phyloP scores from a whole-genome alignment of 768 basidiomycete genomes.

The Kwoniella sp. region DNA sequence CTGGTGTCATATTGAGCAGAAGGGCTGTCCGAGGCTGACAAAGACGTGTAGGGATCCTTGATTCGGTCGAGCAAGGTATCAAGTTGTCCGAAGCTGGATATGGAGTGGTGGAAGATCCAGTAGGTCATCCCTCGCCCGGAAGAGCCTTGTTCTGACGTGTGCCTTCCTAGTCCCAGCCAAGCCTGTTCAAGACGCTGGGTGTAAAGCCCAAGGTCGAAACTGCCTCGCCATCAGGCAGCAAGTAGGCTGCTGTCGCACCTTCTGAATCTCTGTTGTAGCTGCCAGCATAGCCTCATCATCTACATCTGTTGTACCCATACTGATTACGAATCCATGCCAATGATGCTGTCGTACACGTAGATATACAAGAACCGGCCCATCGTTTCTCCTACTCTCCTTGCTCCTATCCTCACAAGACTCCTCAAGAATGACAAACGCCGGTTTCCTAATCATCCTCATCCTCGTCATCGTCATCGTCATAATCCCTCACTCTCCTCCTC shows the following conservation, averaged over 20 bases:
- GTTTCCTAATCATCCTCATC: too few species aligned
- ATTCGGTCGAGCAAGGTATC: constrained; percentile 32
- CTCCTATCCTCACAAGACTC: too few species aligned
- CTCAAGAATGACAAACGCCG: too few species aligned
- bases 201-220: constrained; percentile 22
- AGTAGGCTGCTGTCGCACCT: too few species aligned
- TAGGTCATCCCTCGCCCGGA: constrained; percentile 14
- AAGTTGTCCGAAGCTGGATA: constrained; percentile 36
- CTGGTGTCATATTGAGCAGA: background rate
- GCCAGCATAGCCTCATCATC: too few species aligned
- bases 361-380: too few species aligned
- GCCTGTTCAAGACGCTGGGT: constrained; percentile 28
- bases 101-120: constrained; percentile 37
- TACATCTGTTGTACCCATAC: too few species aligned
- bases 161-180: constrained; percentile 24
- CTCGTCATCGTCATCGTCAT: background rate
- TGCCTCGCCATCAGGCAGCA: too few species aligned
- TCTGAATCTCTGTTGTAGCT: too few species aligned
- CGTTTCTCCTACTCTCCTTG: too few species aligned
- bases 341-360: too few species aligned
- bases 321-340: too few species aligned
- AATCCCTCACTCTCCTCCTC: constrained; percentile 1
- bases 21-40: background rate
- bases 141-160: background rate
- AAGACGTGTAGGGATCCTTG: constrained; percentile 43